Base-by-base conservation (phyloP, 768 basidiomycete species). In the Termitomyces sp. region DNA sequence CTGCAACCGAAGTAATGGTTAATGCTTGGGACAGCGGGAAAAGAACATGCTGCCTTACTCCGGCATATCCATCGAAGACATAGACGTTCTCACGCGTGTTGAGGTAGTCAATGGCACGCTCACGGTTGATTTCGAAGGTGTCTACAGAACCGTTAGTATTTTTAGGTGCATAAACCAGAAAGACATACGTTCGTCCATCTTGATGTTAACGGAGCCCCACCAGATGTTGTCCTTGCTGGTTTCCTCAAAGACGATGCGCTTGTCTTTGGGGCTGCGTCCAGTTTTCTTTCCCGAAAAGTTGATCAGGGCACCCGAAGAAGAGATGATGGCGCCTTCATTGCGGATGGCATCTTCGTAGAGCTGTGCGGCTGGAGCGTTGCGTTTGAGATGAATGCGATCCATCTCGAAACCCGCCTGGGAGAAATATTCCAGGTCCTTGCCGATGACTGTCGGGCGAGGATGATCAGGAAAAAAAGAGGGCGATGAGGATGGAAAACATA, bases 201-300 rank as follows among this genome's bases (percentile, higher is more conserved):
- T 96, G 78, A 98, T 98, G 79, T 99, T 99, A 67, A 98, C 95
- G 33, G 93, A 89, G 43, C 97, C 96, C 97, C 97, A 98, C 95
- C 97, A 99, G 72, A 99, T 89, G 63, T 98, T 86, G 70, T 98
- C 94, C 76, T 94, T 97, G 76, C 86, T 89, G 55, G 92, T 89
- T 67, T 98, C 95, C 74, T 99, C 97, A 72, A 81, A 98, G 69
- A 99, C 97, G 70, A 99, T 98, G 62, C 97, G 95, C 84, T 98
- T 99, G 85, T 99, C 97, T 73, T 98, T 99, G 55, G 97, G 97
- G 66, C 87, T 89, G 51, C 97, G 84, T 57, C 97, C 97, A 2
- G 97, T 98, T 82, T 99, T 99, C 83, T 98, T 98, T 32, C 97
- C 97, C 10, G 95, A 97, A 69, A 98, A 99, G 84, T 99, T 99